phyloP scores from a whole-genome alignment of 2,329 filamentous ascomycete genomes.

The Colletotrichum trifolii region DNA sequence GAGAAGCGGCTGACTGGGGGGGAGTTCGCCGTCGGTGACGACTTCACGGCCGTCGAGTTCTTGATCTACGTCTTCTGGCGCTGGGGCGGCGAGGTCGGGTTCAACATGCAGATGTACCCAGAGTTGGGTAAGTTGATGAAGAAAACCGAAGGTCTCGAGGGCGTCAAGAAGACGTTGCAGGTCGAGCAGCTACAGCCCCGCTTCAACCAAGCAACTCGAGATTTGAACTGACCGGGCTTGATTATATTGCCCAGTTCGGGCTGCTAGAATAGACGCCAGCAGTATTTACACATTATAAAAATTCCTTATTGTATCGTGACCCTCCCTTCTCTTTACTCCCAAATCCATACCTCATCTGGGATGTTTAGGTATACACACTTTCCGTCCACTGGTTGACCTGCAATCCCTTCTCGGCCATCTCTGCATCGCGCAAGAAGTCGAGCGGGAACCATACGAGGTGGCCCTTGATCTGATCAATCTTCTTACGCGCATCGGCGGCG shows the following conservation, averaged over 20 bases:
- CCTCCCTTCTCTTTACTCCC: neutral
- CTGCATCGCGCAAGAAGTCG: conserved; percentile 82
- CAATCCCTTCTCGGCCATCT: conserved; percentile 90
- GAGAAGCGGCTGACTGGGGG: conserved; percentile 12
- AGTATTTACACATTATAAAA: conserved; percentile 28
- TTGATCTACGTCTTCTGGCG: conserved; percentile 2
- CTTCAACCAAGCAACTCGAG: too few species aligned
- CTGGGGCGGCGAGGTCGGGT: neutral
- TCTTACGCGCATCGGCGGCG: conserved; percentile 76
- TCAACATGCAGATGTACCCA: neutral
- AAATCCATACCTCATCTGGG: conserved; percentile 55
- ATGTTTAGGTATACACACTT: conserved; percentile 78
- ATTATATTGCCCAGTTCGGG: neutral
- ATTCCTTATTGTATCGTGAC: neutral
- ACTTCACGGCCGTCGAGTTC: neutral
- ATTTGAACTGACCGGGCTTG: neutral
- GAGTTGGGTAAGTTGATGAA: neutral
- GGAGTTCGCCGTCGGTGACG: neutral
- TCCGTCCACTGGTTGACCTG: conserved; percentile 89
- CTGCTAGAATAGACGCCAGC: neutral
- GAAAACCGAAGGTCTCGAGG: neutral
- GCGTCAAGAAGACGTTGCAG: neutral
- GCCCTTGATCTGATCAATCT: conserved; percentile 80
- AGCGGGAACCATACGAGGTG: conserved; percentile 97
- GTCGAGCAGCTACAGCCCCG: neutral